Conservation (phyloP, 2,329 filamentous ascomycete genomes). For the Thielaviopsis musarum region DNA sequence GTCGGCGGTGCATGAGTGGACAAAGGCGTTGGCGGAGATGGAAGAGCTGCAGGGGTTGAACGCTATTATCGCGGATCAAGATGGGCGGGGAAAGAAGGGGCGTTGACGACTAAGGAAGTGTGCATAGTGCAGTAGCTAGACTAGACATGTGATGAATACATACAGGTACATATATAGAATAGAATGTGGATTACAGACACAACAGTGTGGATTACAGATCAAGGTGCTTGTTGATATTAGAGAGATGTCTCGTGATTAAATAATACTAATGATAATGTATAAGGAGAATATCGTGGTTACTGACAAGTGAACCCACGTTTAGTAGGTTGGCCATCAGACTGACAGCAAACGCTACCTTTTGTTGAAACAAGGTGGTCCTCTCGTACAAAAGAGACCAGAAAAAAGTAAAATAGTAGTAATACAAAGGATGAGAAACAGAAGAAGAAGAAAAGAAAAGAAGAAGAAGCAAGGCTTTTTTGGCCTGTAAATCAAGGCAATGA, state of each 20-base stretch:
- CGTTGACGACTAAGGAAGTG: not conserved
- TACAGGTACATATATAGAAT: not conserved
- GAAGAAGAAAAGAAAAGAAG: slow-evolving; percentile 1
- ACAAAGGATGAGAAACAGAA: not conserved
- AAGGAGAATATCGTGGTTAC: not conserved
- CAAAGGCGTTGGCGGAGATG: slow-evolving; percentile 50
- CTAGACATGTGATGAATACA: not conserved
- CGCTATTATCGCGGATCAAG: not conserved
- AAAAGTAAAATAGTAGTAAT: not conserved
- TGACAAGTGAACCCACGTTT: no score
- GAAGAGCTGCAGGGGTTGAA: slow-evolving; percentile 18
- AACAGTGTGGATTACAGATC: not conserved
- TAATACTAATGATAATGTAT: not conserved
- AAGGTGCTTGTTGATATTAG: not conserved
- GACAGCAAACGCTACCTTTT: not conserved
- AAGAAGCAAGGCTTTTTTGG: not conserved
- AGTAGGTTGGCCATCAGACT: not conserved
- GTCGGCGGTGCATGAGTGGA: slow-evolving; percentile 50
- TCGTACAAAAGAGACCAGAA: not conserved
- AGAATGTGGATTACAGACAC: no score
- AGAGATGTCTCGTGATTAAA: not conserved
- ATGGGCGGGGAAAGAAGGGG: not conserved
- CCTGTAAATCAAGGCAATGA: not conserved
- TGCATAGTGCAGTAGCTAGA: not conserved
- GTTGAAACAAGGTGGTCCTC: not conserved